These are phyloP conservation scores for apple (Malus domestica) DNA, from an alignment of 306 rosid genomes.

Conservation along the genomic window DNA sequence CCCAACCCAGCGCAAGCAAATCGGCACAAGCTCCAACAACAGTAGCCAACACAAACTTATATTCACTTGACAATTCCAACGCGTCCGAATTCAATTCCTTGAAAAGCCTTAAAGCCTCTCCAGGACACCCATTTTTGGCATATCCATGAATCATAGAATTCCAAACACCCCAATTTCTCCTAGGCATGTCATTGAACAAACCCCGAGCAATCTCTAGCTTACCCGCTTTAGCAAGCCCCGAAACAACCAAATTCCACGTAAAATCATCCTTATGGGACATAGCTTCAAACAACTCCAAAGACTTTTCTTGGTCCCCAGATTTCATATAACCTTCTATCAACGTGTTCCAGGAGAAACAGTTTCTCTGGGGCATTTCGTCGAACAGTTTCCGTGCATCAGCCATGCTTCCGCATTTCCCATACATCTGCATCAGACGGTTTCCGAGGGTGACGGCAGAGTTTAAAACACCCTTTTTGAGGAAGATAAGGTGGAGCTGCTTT, in stretches of 20 bases:
- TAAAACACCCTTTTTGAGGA: conserved; percentile 53
- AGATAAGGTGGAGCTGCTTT: conserved; percentile 47
- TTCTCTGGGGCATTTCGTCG: conserved; percentile 53
- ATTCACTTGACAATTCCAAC: conserved; percentile 15
- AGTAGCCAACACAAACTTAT: conserved; percentile 51
- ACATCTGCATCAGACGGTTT: conserved; percentile 63
- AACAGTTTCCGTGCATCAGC: conserved; percentile 40
- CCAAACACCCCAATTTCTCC: conserved; percentile 49
- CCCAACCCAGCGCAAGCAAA: conserved; percentile 44
- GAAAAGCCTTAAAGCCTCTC: conserved; percentile 46
- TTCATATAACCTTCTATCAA: conserved; percentile 48
- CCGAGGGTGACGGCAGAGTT: conserved; percentile 31
- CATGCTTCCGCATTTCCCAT: conserved; percentile 31
- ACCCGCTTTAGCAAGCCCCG: conserved; percentile 48
- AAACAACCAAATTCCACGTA: conserved; percentile 54
- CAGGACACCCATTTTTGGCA: conserved; percentile 43
- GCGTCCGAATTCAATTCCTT: conserved; percentile 49
- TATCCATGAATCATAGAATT: conserved; percentile 61
- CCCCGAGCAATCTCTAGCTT: conserved; percentile 36
- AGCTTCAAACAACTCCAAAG: conserved; percentile 42
- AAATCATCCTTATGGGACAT: conserved; percentile 54
- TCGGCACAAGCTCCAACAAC: conserved; percentile 58
- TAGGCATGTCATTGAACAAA: conserved; percentile 58
- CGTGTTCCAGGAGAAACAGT: conserved; percentile 62
- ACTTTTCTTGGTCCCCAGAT: conserved; percentile 30